These are phyloP conservation scores for Aquilaria malaccensis DNA, from an alignment of 345 rosid genomes.

Conservation along the genomic window DNA sequence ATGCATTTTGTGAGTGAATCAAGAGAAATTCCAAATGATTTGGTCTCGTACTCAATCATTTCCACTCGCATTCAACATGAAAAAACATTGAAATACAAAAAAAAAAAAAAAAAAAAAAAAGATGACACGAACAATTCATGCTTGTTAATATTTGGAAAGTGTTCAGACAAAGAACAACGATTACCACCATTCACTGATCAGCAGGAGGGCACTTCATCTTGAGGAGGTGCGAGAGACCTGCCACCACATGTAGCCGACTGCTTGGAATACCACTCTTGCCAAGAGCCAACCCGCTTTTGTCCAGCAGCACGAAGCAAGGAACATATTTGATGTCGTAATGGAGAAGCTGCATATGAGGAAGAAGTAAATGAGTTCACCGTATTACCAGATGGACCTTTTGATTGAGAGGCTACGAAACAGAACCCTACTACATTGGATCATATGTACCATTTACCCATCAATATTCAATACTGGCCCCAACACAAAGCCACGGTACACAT, in stretches of 20 bases:
- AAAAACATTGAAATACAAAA: neutral
- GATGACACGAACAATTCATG: too few relatives aligned
- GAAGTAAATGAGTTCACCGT: constrained; percentile 5
- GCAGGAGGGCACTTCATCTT: constrained; percentile 45
- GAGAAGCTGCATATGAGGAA: constrained; percentile 52
- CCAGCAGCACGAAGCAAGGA: constrained; percentile 92
- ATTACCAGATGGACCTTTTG: too few relatives aligned
- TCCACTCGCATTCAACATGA: neutral
- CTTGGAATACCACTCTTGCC: constrained; percentile 84
- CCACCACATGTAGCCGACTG: constrained; percentile 83
- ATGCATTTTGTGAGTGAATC: too few relatives aligned
- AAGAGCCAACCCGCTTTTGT: constrained; percentile 67
- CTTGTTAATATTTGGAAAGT: too few relatives aligned
- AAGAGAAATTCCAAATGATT: neutral
- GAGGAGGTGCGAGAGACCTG: constrained; percentile 85
- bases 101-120: too few relatives aligned
- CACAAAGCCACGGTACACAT: too few relatives aligned
- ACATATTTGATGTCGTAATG: constrained; percentile 82
- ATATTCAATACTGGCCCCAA: too few relatives aligned
- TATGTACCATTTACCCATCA: too few relatives aligned
- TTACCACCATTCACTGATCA: neutral
- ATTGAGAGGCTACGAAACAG: too few relatives aligned
- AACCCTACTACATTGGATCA: too few relatives aligned
- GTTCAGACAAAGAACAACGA: too few relatives aligned
- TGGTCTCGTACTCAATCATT: neutral